These are phyloP conservation scores for Mycena indigotica DNA, from an alignment of 768 basidiomycete species.

Conservation along the genomic window DNA sequence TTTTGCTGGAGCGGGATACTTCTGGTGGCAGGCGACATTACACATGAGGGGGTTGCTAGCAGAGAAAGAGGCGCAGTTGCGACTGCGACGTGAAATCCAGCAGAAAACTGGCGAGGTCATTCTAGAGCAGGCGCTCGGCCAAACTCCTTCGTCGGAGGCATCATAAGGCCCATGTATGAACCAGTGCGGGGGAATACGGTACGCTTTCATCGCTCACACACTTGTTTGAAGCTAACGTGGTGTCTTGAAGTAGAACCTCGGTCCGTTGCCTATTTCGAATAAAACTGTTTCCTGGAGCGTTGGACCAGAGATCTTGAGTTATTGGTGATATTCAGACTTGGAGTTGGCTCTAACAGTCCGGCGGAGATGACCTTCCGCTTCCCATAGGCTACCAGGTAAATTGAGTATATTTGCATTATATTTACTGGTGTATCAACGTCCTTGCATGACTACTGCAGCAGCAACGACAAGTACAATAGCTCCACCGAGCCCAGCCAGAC, in stretches of 20 bases:
- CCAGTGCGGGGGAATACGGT: too few relatives aligned
- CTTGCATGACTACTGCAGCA: neutral
- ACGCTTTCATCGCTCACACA: too few relatives aligned
- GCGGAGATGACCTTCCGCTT: too few relatives aligned
- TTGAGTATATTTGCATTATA: conserved; percentile 12
- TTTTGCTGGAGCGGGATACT: conserved; percentile 78
- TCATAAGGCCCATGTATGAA: too few relatives aligned
- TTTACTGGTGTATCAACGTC: conserved; percentile 1
- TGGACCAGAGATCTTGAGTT: too few relatives aligned
- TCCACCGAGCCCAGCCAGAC: conserved; percentile 13
- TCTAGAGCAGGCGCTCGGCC: conserved; percentile 32
- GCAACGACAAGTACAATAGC: conserved; percentile 3
- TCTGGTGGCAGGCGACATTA: conserved; percentile 22
- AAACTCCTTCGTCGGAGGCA: conserved; percentile 32
- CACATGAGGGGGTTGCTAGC: conserved; percentile 45
- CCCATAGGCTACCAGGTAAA: too few relatives aligned
- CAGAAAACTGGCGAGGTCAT: neutral
- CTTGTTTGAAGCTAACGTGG: too few relatives aligned
- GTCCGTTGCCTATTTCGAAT: too few relatives aligned
- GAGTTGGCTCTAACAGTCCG: too few relatives aligned
- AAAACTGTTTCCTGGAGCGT: too few relatives aligned
- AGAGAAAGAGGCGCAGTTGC: conserved; percentile 63
- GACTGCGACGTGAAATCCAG: conserved; percentile 41
- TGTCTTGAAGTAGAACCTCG: too few relatives aligned
- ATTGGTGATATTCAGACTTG: too few relatives aligned